A percentile compares a stretch with the other conserved stretches of the same genome.
phyloP scores from a whole-genome alignment of 305 asterid genomes.

The Solanum hybrid region DNA sequence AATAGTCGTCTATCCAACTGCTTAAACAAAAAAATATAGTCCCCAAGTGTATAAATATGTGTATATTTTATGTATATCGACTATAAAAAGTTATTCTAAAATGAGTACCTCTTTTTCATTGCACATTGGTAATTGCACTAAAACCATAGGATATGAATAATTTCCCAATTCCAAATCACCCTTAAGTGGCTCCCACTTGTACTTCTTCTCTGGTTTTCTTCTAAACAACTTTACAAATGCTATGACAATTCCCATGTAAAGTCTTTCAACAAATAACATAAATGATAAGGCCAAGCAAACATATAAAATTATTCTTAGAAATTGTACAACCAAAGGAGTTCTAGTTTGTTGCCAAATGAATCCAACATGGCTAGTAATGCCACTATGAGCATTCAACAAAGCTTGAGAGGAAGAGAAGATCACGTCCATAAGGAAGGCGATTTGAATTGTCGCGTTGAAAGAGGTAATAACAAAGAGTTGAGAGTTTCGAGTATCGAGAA shows the following conservation, averaged over 20 bases:
- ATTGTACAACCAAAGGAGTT: constrained; percentile 16
- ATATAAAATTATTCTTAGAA: constrained; percentile 10
- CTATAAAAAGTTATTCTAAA: background rate
- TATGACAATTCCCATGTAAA: constrained; percentile 25
- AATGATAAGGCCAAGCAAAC: constrained; percentile 22
- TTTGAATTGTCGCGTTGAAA: background rate
- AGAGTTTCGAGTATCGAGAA: background rate
- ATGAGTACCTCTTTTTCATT: constrained; percentile 25
- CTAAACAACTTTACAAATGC: constrained; percentile 14
- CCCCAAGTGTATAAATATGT: background rate
- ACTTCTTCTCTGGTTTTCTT: constrained; percentile 20
- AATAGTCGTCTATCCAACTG: background rate
- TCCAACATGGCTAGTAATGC: constrained; percentile 6
- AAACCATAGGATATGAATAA: constrained; percentile 21
- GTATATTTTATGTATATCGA: background rate
- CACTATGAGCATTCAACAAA: background rate
- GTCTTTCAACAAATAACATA: constrained; percentile 17
- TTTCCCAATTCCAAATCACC: constrained; percentile 25
- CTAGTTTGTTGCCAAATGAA: constrained; percentile 19
- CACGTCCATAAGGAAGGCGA: background rate
- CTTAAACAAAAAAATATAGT: background rate
- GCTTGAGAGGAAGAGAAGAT: background rate
- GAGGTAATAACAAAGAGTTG: background rate
- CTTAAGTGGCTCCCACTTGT: constrained; percentile 24
- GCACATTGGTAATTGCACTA: constrained; percentile 31